Evolutionary conservation across 345 rosid species (phyloP).

Genomic region (Capsella bursapastoris): DNA sequence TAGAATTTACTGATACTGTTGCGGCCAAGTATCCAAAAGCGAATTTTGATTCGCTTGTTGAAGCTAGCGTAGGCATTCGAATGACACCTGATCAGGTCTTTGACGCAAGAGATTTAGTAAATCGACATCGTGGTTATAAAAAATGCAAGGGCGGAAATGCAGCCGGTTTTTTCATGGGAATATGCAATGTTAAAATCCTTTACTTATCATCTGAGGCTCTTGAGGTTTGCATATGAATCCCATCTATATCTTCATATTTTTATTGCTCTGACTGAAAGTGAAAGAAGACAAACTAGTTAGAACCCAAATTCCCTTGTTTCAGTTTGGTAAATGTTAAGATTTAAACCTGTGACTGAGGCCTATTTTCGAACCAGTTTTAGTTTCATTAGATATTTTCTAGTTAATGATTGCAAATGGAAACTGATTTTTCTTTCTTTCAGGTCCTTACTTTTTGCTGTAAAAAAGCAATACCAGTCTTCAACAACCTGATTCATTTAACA

Average conservation of each 20-base stretch:
- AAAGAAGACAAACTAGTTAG: background rate
- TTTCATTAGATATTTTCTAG: background rate
- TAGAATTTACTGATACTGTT: conserved; percentile 4
- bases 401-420: background rate
- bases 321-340: conserved; percentile 2
- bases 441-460: conserved; percentile 35
- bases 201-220: conserved; percentile 33
- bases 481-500: conserved; percentile 31
- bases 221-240: conserved; percentile 29
- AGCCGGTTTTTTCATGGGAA: conserved; percentile 16
- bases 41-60: conserved; percentile 29
- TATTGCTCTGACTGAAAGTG: background rate
- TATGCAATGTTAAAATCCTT: conserved; percentile 33
- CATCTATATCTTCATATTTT: conserved; percentile 3
- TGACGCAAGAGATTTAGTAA: background rate
- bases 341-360: background rate
- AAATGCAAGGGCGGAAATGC: background rate
- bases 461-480: conserved; percentile 28
- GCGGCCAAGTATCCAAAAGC: conserved; percentile 24
- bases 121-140: conserved; percentile 26
- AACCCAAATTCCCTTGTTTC: background rate
- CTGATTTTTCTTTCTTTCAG: background rate
- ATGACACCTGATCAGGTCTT: conserved; percentile 27
- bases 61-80: conserved; percentile 27
- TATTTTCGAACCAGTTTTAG: conserved; percentile 14